Evolutionary conservation across 2,329 filamentous ascomycete species (phyloP).

Genomic region (Daldinia sp.): DNA sequence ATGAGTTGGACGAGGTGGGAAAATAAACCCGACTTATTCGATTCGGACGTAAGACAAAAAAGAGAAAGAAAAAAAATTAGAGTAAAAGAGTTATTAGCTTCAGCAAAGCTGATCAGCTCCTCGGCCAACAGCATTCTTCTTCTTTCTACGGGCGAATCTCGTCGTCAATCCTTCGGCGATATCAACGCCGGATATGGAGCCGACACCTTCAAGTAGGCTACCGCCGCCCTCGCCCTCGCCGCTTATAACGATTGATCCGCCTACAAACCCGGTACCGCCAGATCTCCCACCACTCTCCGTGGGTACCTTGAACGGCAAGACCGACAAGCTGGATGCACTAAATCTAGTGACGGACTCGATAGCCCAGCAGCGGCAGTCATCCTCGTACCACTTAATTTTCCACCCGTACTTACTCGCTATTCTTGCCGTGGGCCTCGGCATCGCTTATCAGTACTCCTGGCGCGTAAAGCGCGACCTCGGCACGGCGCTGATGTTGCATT

Average conservation of each 20-base stretch:
- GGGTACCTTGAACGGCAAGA: constrained; percentile 64
- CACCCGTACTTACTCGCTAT: constrained; percentile 68
- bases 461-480: constrained; percentile 63
- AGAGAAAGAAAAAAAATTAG: neutral
- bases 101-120: constrained; percentile 43
- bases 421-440: constrained; percentile 58
- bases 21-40: constrained; percentile 1
- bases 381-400: constrained; percentile 72
- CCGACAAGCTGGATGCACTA: constrained; percentile 75
- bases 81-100: constrained; percentile 20
- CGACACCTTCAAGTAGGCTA: constrained; percentile 59
- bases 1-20: constrained; percentile 22
- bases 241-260: constrained; percentile 55
- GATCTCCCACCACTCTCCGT: constrained; percentile 74
- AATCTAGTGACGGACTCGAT: constrained; percentile 83
- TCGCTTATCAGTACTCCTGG: constrained; percentile 62
- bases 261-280: constrained; percentile 58
- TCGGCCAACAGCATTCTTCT: constrained; percentile 78
- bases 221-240: constrained; percentile 55
- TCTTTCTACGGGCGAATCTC: constrained; percentile 83
- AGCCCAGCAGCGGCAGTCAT: constrained; percentile 81
- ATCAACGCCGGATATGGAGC: constrained; percentile 73
- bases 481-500: constrained; percentile 67
- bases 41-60: constrained; percentile 16
- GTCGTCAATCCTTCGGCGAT: constrained; percentile 73